Conservation (phyloP, 306 rosid genomes). For the Cicer arietinum region DNA sequence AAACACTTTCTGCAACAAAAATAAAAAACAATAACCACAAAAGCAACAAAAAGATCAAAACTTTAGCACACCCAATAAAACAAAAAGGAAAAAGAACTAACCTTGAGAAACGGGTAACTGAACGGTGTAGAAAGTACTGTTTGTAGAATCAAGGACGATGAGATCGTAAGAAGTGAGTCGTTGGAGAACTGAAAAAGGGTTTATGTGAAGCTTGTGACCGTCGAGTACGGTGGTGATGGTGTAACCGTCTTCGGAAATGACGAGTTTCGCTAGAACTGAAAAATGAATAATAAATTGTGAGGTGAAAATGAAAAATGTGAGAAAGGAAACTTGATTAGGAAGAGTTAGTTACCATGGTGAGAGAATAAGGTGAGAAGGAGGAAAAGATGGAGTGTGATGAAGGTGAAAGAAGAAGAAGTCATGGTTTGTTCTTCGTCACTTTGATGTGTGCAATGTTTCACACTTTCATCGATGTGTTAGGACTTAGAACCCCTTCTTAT, state of each 20-base stretch:
- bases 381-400: conserved; percentile 34
- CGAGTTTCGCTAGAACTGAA: conserved; percentile 48
- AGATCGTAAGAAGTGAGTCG: conserved; percentile 63
- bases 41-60: not conserved
- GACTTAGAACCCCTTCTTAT: not conserved
- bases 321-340: not conserved
- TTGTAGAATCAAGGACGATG: conserved; percentile 56
- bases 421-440: conserved; percentile 14
- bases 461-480: not conserved
- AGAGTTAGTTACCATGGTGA: conserved; percentile 44
- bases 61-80: conserved; percentile 1
- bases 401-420: conserved; percentile 41
- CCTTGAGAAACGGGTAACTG: conserved; percentile 62
- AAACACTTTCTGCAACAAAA: conserved; percentile 52
- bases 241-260: conserved; percentile 67
- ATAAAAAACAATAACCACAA: not conserved
- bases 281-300: not conserved
- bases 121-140: conserved; percentile 60
- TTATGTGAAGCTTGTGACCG: conserved; percentile 63
- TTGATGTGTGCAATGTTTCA: not conserved
- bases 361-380: conserved; percentile 43
- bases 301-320: not conserved
- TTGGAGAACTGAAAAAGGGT: conserved; percentile 51
- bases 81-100: not conserved
- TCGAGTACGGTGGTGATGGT: conserved; percentile 63